Conservation (phyloP, 176 grass and related monocot species). For the Zea mays region DNA sequence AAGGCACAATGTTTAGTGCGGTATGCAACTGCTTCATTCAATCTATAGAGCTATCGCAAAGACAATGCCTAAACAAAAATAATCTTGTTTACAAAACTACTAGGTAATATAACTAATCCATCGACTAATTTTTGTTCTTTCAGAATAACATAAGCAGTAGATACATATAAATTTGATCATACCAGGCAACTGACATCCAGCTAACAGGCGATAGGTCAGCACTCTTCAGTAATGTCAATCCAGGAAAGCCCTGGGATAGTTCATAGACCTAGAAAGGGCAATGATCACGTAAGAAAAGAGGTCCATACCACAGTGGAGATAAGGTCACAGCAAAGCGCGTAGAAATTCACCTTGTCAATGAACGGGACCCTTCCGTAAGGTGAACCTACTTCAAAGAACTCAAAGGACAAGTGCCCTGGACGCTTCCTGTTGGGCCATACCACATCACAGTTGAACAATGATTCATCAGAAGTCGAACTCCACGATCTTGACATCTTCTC, state of each 20-base stretch:
- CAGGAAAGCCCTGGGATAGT: constrained; percentile 65
- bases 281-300: constrained; percentile 6
- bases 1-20: neutral
- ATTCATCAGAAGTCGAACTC: constrained; percentile 57
- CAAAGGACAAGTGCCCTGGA: constrained; percentile 62
- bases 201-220: constrained; percentile 71
- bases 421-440: constrained; percentile 38
- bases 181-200: constrained; percentile 98
- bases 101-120: neutral
- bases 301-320: neutral
- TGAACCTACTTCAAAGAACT: constrained; percentile 78
- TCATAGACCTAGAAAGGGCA: constrained; percentile 61
- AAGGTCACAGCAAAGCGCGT: neutral
- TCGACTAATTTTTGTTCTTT: neutral
- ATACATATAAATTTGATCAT: constrained; percentile 35
- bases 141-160: constrained; percentile 14
- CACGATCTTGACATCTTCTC: constrained; percentile 63
- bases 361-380: constrained; percentile 80
- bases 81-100: constrained; percentile 16
- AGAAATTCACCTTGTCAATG: constrained; percentile 72
- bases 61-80: neutral
- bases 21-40: neutral
- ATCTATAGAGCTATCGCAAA: constrained; percentile 21
- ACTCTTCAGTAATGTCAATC: constrained; percentile 67
- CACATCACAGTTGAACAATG: constrained; percentile 43